Percentiles rank a stretch among this genome's conserved stretches.
These are phyloP conservation scores for Geotrichum citri-aurantii DNA, from an alignment of 1,139 yeast species.

Conservation along the genomic window DNA sequence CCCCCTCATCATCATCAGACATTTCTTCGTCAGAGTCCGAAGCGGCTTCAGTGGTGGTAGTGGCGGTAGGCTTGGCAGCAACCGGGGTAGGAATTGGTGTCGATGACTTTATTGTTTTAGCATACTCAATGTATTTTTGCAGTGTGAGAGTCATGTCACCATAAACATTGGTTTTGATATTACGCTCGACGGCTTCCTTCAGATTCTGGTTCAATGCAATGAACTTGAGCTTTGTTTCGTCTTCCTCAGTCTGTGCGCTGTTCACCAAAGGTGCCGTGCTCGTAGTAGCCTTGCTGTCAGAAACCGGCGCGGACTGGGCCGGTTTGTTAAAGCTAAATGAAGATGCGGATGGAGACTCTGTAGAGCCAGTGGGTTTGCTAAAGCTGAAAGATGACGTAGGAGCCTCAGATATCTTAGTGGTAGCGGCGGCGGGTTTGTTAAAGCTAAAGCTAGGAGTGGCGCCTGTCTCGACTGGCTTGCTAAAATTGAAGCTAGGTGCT, in stretches of 20 bases:
- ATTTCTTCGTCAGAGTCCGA: neutral
- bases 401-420: neutral
- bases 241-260: neutral
- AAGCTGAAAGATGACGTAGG: neutral
- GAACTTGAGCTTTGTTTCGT: conserved; percentile 6
- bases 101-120: conserved; percentile 4
- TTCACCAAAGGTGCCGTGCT: neutral
- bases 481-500: neutral
- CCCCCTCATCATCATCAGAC: conserved; percentile 4
- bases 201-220: conserved; percentile 12
- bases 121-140: conserved; percentile 7
- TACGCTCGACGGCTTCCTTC: neutral
- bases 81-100: neutral
- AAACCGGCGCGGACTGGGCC: neutral
- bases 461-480: neutral
- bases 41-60: conserved; percentile 1
- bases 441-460: neutral
- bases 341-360: neutral
- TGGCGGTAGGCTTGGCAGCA: conserved; percentile 1
- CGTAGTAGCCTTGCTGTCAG: neutral
- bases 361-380: neutral
- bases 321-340: neutral
- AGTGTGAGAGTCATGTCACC: conserved; percentile 7
- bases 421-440: neutral
- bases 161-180: conserved; percentile 6